These are phyloP conservation scores for Beta macrorhiza DNA, from an alignment of 179 eudicot species.

Conservation along the genomic window DNA sequence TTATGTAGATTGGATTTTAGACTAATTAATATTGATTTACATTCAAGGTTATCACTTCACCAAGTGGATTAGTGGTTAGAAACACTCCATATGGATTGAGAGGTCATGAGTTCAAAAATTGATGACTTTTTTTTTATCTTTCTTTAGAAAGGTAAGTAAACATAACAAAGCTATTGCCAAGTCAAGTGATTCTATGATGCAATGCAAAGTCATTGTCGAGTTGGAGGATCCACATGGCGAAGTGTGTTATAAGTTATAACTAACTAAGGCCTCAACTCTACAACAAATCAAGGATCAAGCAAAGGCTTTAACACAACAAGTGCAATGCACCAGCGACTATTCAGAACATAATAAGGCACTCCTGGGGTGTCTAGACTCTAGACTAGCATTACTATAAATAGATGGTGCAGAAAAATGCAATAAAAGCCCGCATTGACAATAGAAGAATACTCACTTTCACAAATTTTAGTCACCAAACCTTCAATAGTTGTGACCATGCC, in stretches of 20 bases:
- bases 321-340: not conserved
- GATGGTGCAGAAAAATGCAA: slow-evolving; percentile 4
- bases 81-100: too few relatives aligned
- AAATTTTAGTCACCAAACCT: slow-evolving; percentile 77
- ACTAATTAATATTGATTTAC: too few relatives aligned
- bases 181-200: too few relatives aligned
- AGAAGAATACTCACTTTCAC: slow-evolving; percentile 68
- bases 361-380: not conserved
- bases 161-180: too few relatives aligned
- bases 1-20: too few relatives aligned
- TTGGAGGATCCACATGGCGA: not conserved
- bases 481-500: slow-evolving; percentile 96
- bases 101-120: too few relatives aligned
- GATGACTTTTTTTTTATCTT: too few relatives aligned
- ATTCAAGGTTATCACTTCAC: too few relatives aligned
- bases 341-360: not conserved
- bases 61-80: too few relatives aligned
- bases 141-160: too few relatives aligned
- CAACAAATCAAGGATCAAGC: not conserved
- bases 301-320: not conserved
- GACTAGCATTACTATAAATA: not conserved
- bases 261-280: not conserved
- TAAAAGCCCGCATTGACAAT: not conserved
- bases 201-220: not conserved
- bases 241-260: not conserved